Percentiles rank a stretch among this genome's conserved stretches.
Evolutionary conservation across 176 grass and related monocot species (phyloP).

Genomic region (Tuctoria greenei): DNA sequence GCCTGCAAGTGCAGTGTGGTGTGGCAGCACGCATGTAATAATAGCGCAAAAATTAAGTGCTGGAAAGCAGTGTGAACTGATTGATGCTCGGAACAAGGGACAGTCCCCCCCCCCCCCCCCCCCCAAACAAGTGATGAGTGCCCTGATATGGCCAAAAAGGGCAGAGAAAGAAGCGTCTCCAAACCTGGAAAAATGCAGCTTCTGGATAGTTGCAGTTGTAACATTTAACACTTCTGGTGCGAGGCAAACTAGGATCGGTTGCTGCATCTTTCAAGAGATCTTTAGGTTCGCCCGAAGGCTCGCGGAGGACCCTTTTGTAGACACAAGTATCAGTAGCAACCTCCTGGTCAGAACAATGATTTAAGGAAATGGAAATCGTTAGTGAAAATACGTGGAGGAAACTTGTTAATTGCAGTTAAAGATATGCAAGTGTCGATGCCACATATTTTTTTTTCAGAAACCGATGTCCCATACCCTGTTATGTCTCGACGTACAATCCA

Average conservation of each 20-base stretch:
- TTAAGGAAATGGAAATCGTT: not conserved
- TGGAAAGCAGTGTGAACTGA: not conserved
- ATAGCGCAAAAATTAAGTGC: not conserved
- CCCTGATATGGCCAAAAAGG: not conserved
- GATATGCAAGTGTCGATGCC: too few species aligned
- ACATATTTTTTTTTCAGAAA: too few species aligned
- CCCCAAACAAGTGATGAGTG: not conserved
- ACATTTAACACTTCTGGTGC: slow-evolving; percentile 77
- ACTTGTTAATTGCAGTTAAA: too few species aligned
- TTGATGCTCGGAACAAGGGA: not conserved
- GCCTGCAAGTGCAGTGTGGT: slow-evolving; percentile 45
- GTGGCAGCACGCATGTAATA: not conserved
- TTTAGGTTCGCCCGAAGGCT: slow-evolving; percentile 50
- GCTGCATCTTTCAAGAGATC: slow-evolving; percentile 64
- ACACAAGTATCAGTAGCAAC: slow-evolving; percentile 57
- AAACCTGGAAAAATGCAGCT: slow-evolving; percentile 86
- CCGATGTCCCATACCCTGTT: too few species aligned
- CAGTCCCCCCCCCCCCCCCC: too few species aligned
- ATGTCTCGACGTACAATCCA: too few species aligned
- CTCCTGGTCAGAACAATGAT: slow-evolving; percentile 49
- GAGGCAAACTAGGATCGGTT: slow-evolving; percentile 71
- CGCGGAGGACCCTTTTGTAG: slow-evolving; percentile 78
- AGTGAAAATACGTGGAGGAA: slow-evolving; percentile 9
- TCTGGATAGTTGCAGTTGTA: slow-evolving; percentile 71
- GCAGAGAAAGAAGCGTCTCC: not conserved